These are phyloP conservation scores for Nitzschia sp. DNA, from an alignment of 108 stramenopile species.

Conservation along the genomic window DNA sequence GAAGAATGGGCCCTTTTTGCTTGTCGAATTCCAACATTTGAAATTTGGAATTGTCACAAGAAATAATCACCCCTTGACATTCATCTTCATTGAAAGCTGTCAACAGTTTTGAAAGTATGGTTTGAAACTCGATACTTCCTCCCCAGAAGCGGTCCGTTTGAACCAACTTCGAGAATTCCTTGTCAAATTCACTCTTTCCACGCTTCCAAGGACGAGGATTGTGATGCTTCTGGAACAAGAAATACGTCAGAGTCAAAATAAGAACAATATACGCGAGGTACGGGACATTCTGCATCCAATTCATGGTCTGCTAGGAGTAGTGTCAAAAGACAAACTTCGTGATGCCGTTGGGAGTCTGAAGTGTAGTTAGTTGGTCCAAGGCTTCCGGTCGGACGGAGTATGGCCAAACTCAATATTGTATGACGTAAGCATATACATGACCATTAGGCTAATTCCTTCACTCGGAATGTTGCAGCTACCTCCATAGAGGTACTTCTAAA, in stretches of 20 bases:
- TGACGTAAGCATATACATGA: too few relatives aligned
- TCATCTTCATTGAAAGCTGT: background rate
- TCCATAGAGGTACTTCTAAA: too few relatives aligned
- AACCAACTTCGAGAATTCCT: conserved; percentile 12
- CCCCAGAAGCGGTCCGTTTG: conserved; percentile 11
- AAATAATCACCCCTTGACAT: conserved; percentile 4
- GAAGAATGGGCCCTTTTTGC: background rate
- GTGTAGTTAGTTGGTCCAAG: too few relatives aligned
- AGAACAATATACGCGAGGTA: background rate
- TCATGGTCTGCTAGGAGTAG: too few relatives aligned
- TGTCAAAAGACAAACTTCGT: too few relatives aligned
- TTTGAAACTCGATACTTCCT: conserved; percentile 1
- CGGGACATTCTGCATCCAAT: background rate
- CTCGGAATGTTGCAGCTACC: too few relatives aligned
- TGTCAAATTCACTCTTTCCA: background rate
- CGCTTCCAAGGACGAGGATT: conserved; percentile 8
- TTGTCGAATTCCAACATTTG: conserved; percentile 17
- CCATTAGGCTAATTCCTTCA: too few relatives aligned
- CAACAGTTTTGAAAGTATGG: conserved; percentile 5
- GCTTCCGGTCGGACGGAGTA: too few relatives aligned
- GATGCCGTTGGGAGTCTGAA: too few relatives aligned
- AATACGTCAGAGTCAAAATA: background rate
- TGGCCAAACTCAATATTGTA: too few relatives aligned
- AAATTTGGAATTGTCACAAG: background rate
- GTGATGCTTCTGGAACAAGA: conserved; percentile 4